Evolutionary conservation across 1,284 basidiomycete species (phyloP), one percentile per base, ranked within the genome.

Genomic region (Sporisorium exsertum): DNA sequence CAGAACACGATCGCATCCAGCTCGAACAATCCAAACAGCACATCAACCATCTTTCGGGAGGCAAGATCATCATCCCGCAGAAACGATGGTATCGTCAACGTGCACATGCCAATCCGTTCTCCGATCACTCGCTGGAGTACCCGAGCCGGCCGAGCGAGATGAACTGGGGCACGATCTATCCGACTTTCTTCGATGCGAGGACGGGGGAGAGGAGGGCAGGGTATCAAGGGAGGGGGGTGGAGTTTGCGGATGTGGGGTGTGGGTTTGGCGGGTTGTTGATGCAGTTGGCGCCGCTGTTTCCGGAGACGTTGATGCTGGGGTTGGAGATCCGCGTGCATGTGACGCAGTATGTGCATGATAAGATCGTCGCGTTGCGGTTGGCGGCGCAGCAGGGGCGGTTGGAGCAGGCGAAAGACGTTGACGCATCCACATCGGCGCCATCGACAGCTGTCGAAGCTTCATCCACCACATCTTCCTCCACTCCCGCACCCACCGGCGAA

Each of bases 241-340:
- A 96, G 87, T 97, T 96, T 84, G 96, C 94, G 3, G 97, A 99
- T 86, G 91, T 99, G 24, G 97, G 97, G 0, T 99, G 97, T 86
- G 97, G 97, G 43, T 99, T 99, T 83, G 97, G 97, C 18, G 97
- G 97, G 8, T 89, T 99, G 46, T 88, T 97, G 65, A 93, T 97
- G 81, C 88, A 93, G 9, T 90, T 99, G 26, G 94, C 95, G 0
- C 94, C 95, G 6, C 87, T 94, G 63, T 97, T 92, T 85, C 97
- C 97, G 13, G 91, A 97, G 71, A 94, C 90, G 0, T 89, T 97
- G 62, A 97, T 99, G 90, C 90, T 99, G 45, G 97, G 97, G 16
- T 91, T 99, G 90, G 97, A 99, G 88, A 99, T 99, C 80, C 91
- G 97, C 49, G 92, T 94, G 2, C 93, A 97, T 81, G 97, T 99